Percentiles rank a stretch among this genome's conserved stretches.
Evolutionary conservation across 2,329 filamentous ascomycete species (phyloP).

Genomic region (Aspergillus oerlinghausenensis): DNA sequence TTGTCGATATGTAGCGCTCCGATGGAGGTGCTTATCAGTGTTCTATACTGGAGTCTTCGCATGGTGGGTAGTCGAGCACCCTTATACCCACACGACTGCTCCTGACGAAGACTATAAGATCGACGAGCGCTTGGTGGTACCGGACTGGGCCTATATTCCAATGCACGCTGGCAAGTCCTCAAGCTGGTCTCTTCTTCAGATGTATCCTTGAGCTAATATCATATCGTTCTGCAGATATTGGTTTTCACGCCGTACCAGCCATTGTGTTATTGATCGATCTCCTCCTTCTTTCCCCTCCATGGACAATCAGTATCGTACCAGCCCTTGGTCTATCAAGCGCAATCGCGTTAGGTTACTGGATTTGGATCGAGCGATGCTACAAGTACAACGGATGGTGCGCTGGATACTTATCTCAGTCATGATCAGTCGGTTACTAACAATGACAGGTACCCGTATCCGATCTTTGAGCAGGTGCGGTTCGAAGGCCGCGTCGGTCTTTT

Average conservation of each 20-base stretch:
- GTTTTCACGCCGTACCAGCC: constrained; percentile 51
- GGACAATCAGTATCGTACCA: constrained; percentile 51
- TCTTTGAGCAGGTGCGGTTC: constrained; percentile 67
- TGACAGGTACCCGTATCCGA: constrained; percentile 75
- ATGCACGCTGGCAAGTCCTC: constrained; percentile 31
- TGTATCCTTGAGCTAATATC: background rate
- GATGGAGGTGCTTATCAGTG: constrained; percentile 55
- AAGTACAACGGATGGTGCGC: constrained; percentile 56
- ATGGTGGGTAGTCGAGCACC: constrained; percentile 33
- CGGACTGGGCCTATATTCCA: constrained; percentile 37
- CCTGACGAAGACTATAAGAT: constrained; percentile 26
- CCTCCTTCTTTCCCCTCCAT: constrained; percentile 57
- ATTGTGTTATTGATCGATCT: constrained; percentile 52
- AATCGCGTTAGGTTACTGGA: constrained; percentile 59
- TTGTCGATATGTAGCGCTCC: constrained; percentile 55
- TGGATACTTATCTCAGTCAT: background rate
- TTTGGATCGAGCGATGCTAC: constrained; percentile 60
- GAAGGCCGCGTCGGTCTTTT: constrained; percentile 66
- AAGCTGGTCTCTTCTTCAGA: background rate
- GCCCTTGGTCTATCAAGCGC: constrained; percentile 46
- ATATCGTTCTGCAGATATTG: constrained; percentile 31
- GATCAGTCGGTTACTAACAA: constrained; percentile 2
- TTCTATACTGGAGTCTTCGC: constrained; percentile 58
- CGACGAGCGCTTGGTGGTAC: constrained; percentile 47
- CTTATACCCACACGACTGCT: background rate